These are phyloP conservation scores for Hypoxylon fuscum DNA, from an alignment of 495 filamentous ascomycete species.

Conservation along the genomic window DNA sequence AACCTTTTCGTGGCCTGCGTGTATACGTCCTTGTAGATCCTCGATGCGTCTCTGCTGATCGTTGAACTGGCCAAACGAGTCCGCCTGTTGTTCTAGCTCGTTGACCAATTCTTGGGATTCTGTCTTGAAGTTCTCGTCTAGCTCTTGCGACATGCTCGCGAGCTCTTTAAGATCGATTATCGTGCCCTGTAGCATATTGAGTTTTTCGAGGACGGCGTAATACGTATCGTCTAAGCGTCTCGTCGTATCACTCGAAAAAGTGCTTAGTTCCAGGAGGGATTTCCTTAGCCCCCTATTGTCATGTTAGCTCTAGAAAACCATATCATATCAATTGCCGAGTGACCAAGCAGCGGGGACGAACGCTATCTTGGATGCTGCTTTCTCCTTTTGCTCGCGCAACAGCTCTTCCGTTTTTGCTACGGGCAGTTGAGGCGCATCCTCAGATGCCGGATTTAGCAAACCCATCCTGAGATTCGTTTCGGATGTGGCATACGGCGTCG, in stretches of 20 bases:
- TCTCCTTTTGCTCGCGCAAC: constrained; percentile 52
- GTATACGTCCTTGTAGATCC: constrained; percentile 71
- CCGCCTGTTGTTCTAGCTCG: constrained; percentile 72
- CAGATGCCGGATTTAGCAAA: constrained; percentile 46
- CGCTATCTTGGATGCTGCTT: constrained; percentile 52
- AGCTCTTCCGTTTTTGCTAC: constrained; percentile 45
- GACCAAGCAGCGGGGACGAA: constrained; percentile 31
- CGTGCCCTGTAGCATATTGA: constrained; percentile 72
- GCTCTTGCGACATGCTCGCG: constrained; percentile 64
- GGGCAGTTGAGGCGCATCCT: constrained; percentile 40
- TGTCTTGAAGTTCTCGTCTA: constrained; percentile 68
- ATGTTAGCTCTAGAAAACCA: constrained; percentile 22
- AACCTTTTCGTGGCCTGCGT: constrained; percentile 68
- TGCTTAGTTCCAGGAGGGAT: constrained; percentile 53
- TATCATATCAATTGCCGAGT: not conserved
- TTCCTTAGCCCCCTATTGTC: constrained; percentile 52
- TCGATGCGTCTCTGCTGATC: constrained; percentile 74
- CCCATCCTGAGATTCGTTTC: constrained; percentile 53
- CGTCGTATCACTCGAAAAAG: constrained; percentile 65
- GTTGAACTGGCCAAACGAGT: constrained; percentile 72
- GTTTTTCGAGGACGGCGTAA: constrained; percentile 82
- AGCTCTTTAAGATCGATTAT: constrained; percentile 76
- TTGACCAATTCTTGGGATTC: constrained; percentile 67
- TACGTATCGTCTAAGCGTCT: constrained; percentile 86
- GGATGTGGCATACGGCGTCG: constrained; percentile 54